Evolutionary conservation across 192 early-diverging fungal species (phyloP), one percentile per base, ranked within the genome.

Genomic region (Linnemannia zychae): DNA sequence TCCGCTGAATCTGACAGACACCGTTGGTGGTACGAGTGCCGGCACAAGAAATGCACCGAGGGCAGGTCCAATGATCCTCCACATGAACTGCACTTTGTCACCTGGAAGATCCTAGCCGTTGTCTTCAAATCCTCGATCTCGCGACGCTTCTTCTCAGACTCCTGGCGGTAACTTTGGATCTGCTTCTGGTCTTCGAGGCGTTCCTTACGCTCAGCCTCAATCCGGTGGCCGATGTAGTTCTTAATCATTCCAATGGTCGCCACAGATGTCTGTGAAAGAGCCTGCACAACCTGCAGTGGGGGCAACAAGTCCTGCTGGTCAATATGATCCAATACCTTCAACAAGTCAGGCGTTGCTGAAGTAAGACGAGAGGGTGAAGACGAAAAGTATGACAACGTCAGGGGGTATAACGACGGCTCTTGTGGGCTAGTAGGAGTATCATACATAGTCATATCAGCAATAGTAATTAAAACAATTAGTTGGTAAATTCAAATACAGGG

Each of bases 1-100:
- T 93, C 92, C 13, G 83, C 67, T 49, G 85, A 78, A 67, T 92
- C 92, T 20, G 89, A 82, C 34, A 92, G 69, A 67, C 92, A 92
- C n/a, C 97, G 87, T 79, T 96, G 94, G 87, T 99, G 98, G 82
- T 95, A 99, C 60, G 97, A 96, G 77, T 99, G 98, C 75, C 95
- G 92, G 89, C 98, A 99, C 78, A 98, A 81, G 83, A 98, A 99
- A 77, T 98, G 96, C 0, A 99, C 91, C 38, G 94, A 93, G 0
- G 98, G 98, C 72, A 99, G 77, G 71, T 99, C 97, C 44, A 99
- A 82, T 63, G 91, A 92, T 1, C 91, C 91, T 67, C 92, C 91
- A 75, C 96, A 96, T 3, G 87, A 82, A 65, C 90, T 90, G 87
- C 96, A 95, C 75, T 95, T 94, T 63, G 93, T 94, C 79, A 94